Percentiles rank a stretch among this genome's conserved stretches.
These are phyloP conservation scores for Xylaria sp. DNA, from an alignment of 2,329 filamentous ascomycete genomes.

Conservation along the genomic window DNA sequence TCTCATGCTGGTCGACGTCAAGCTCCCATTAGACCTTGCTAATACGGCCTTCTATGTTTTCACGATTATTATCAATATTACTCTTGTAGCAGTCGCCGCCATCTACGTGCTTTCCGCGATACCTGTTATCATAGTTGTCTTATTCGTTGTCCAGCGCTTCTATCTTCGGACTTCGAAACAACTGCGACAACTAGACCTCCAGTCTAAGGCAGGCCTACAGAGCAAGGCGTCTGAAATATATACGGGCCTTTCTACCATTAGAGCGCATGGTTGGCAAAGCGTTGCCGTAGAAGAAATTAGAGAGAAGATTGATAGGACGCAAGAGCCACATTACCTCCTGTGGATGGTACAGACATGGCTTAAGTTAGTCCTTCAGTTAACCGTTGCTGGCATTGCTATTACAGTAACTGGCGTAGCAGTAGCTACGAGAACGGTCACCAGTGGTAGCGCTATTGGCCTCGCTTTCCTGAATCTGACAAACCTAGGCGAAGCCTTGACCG, in stretches of 20 bases:
- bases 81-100: conserved; percentile 1
- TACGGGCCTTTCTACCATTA: neutral
- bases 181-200: neutral
- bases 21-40: neutral
- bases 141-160: conserved; percentile 5
- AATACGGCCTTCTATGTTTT: neutral
- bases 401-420: neutral
- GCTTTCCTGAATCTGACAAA: conserved; percentile 1
- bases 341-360: conserved; percentile 2
- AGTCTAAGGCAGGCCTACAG: neutral
- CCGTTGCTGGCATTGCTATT: neutral
- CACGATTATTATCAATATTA: neutral
- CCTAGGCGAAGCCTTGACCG: neutral
- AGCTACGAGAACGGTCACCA: neutral
- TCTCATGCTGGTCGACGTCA: neutral
- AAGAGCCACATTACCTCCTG: neutral
- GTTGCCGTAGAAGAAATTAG: neutral
- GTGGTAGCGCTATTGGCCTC: neutral
- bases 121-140: neutral
- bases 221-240: neutral
- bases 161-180: neutral
- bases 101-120: neutral
- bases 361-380: neutral
- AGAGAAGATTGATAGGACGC: neutral
- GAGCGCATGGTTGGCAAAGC: neutral